A percentile compares a stretch with the other conserved stretches of the same genome.
These are phyloP conservation scores for Phascolomyces articulosus DNA, from an alignment of 371 early-diverging fungal genomes.

Conservation along the genomic window DNA sequence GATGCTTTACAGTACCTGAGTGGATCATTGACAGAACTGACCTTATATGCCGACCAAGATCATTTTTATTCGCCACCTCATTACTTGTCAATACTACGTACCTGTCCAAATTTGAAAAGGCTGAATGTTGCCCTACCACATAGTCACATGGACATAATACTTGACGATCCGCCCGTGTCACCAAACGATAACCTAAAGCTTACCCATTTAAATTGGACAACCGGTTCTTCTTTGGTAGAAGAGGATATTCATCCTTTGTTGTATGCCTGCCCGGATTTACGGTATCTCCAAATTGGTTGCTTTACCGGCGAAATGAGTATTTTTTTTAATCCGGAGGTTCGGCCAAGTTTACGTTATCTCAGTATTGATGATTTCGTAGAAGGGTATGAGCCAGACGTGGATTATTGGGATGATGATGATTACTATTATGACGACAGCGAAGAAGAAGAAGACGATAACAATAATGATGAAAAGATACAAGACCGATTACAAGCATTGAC, in stretches of 20 bases:
- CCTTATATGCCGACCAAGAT: neutral
- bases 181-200: neutral
- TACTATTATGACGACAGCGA: neutral
- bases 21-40: neutral
- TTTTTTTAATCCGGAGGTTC: neutral
- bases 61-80: neutral
- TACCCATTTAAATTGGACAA: constrained; percentile 4
- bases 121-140: neutral
- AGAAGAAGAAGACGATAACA: neutral
- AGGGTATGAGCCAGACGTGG: neutral
- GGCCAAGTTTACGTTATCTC: neutral
- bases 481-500: neutral
- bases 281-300: neutral
- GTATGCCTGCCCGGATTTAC: neutral
- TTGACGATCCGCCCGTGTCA: neutral
- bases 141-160: neutral
- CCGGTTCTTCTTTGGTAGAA: neutral
- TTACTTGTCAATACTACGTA: neutral
- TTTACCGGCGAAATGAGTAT: neutral
- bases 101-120: neutral
- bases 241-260: neutral
- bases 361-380: neutral
- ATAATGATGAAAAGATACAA: too few relatives aligned
- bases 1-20: neutral
- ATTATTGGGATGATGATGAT: neutral